Percentiles rank a stretch among this genome's conserved stretches.
phyloP scores from a whole-genome alignment of 257 asterid species.

The Knoxia roxburghii region DNA sequence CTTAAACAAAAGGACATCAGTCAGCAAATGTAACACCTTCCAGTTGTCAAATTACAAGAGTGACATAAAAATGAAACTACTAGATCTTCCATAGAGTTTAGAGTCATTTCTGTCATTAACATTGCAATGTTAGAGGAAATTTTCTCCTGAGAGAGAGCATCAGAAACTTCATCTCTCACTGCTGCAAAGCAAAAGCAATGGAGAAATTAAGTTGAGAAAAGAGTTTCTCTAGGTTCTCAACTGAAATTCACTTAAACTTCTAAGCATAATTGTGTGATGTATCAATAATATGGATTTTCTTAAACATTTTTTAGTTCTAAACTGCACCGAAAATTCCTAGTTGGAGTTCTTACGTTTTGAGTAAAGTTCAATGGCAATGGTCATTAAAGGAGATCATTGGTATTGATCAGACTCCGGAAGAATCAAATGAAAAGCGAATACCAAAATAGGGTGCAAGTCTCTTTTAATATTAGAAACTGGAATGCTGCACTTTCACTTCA shows the following conservation, averaged over 20 bases:
- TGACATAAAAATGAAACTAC: neutral
- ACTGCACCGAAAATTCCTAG: neutral
- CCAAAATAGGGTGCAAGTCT: neutral
- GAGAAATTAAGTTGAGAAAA: no score
- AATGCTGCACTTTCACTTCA: neutral
- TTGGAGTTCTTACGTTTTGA: neutral
- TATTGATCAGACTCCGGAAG: neutral
- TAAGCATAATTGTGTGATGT: neutral
- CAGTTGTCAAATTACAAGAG: neutral
- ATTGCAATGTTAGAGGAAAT: neutral
- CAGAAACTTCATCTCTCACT: neutral
- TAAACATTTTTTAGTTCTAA: neutral
- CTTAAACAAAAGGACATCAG: neutral
- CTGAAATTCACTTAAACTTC: neutral
- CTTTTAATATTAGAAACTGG: neutral
- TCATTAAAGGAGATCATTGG: neutral
- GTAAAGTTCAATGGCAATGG: neutral
- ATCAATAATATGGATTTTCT: neutral
- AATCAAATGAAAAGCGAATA: neutral
- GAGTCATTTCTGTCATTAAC: neutral
- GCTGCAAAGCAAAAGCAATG: neutral
- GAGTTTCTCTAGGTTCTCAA: neutral
- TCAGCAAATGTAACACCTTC: neutral
- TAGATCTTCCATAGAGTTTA: neutral
- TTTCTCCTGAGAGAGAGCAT: neutral